A percentile compares a stretch with the other conserved stretches of the same genome.
Conservation (phyloP, 31 red algal genomes). For the Asparagopsis taxiformis region DNA sequence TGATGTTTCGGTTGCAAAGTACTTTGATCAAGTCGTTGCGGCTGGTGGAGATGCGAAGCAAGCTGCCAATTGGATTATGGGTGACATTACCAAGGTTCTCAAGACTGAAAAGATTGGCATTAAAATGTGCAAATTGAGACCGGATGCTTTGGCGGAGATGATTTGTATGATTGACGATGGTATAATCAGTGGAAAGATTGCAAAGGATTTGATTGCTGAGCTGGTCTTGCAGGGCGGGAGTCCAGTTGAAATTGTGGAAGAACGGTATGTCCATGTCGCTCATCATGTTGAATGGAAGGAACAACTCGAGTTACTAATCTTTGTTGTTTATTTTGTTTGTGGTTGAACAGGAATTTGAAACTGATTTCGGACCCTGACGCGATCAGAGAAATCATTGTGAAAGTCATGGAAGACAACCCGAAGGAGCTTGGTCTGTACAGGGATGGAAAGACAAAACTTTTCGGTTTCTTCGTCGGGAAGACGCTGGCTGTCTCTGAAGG, state of each 20-base stretch:
- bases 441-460: constrained; percentile 78
- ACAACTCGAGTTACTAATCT: no score
- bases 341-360: constrained; percentile 64
- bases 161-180: constrained; percentile 81
- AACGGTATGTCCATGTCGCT: constrained; percentile 75
- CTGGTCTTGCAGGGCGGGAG: constrained; percentile 65
- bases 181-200: constrained; percentile 96
- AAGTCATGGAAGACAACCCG: constrained; percentile 66
- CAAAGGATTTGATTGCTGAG: constrained; percentile 75
- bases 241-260: constrained; percentile 73
- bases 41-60: constrained; percentile 76
- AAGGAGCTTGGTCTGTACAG: constrained; percentile 71
- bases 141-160: constrained; percentile 75
- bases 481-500: constrained; percentile 67
- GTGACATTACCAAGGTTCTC: constrained; percentile 79
- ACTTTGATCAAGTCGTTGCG: constrained; percentile 79
- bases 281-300: no score
- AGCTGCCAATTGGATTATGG: constrained; percentile 91
- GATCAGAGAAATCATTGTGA: constrained; percentile 49
- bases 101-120: constrained; percentile 70
- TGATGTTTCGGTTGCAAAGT: constrained; percentile 56
- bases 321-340: not conserved
- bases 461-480: constrained; percentile 95
- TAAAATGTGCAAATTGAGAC: constrained; percentile 47
- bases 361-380: constrained; percentile 60